A percentile compares a stretch with the other conserved stretches of the same genome.
Evolutionary conservation across 768 basidiomycete species (phyloP).

Genomic region (Asterophora lycoperdoides): DNA sequence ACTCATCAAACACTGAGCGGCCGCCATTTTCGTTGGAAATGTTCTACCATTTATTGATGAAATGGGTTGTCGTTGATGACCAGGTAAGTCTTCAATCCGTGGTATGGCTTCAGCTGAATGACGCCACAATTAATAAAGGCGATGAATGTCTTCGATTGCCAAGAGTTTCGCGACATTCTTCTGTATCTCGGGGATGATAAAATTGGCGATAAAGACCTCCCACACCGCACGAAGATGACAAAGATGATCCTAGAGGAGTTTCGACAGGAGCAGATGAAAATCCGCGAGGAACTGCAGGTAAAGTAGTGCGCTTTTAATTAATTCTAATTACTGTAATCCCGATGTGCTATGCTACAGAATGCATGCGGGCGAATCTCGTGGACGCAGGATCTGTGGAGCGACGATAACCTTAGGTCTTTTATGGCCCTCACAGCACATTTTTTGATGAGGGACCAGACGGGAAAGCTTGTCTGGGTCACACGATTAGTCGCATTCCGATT

Average conservation of each 20-base stretch:
- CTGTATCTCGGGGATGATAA: slow-evolving; percentile 22
- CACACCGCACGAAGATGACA: slow-evolving; percentile 29
- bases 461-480: slow-evolving; percentile 18
- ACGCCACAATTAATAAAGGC: slow-evolving; percentile 21
- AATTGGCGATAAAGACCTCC: slow-evolving; percentile 26
- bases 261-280: slow-evolving; percentile 15
- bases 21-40: slow-evolving; percentile 20
- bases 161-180: slow-evolving; percentile 28
- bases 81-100: slow-evolving; percentile 22
- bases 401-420: slow-evolving; percentile 20
- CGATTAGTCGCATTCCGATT: slow-evolving; percentile 28
- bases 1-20: neutral
- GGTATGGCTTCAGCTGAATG: neutral
- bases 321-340: neutral
- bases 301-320: neutral
- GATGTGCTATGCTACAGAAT: slow-evolving; percentile 12
- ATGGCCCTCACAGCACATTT: slow-evolving; percentile 33
- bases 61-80: slow-evolving; percentile 27
- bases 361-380: slow-evolving; percentile 26
- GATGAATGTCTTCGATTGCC: slow-evolving; percentile 32
- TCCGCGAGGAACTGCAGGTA: slow-evolving; percentile 24
- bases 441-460: slow-evolving; percentile 3
- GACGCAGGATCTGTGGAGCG: slow-evolving; percentile 34
- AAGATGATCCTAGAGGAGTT: slow-evolving; percentile 24
- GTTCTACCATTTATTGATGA: slow-evolving; percentile 16